A percentile compares a stretch with the other conserved stretches of the same genome.
phyloP scores from a whole-genome alignment of 257 asterid genomes.

The Plectranthus barbatus region DNA sequence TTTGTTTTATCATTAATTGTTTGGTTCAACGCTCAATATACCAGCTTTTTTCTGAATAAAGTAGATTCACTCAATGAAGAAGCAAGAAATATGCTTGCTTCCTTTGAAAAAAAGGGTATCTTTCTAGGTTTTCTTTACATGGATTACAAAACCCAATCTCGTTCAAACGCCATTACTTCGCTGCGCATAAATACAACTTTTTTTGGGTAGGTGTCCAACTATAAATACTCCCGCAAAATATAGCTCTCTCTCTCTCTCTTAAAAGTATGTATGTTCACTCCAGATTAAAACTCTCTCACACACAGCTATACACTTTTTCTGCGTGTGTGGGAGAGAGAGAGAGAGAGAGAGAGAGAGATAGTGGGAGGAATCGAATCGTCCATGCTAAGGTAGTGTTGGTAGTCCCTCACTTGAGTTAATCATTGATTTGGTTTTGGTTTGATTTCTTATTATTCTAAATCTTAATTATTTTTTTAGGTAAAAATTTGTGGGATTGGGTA shows the following conservation, averaged over 20 bases:
- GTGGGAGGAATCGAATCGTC: no score
- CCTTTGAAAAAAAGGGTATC: constrained; percentile 9
- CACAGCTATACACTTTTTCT: not conserved
- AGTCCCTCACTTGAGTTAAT: no score
- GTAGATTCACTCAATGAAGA: constrained; percentile 26
- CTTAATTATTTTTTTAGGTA: no score
- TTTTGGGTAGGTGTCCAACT: not conserved
- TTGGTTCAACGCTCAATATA: not conserved
- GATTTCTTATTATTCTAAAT: no score
- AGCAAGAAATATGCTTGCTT: constrained; percentile 27
- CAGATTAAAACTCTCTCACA: constrained; percentile 6
- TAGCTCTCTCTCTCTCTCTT: not conserved
- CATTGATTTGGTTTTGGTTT: no score
- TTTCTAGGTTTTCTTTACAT: constrained; percentile 38
- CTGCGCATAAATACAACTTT: not conserved
- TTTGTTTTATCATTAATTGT: not conserved
- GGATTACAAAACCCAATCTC: constrained; percentile 22
- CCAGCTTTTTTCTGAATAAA: not conserved
- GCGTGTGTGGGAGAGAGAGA: not conserved
- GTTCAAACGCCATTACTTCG: not conserved
- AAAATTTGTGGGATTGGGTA: no score
- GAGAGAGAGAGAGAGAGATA: no score
- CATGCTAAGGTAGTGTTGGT: constrained; percentile 10
- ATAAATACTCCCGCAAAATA: not conserved
- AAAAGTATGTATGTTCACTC: not conserved